A percentile compares a stretch with the other conserved stretches of the same genome.
Evolutionary conservation across 176 grass and related monocot species (phyloP).

Genomic region (Carex cristatella): DNA sequence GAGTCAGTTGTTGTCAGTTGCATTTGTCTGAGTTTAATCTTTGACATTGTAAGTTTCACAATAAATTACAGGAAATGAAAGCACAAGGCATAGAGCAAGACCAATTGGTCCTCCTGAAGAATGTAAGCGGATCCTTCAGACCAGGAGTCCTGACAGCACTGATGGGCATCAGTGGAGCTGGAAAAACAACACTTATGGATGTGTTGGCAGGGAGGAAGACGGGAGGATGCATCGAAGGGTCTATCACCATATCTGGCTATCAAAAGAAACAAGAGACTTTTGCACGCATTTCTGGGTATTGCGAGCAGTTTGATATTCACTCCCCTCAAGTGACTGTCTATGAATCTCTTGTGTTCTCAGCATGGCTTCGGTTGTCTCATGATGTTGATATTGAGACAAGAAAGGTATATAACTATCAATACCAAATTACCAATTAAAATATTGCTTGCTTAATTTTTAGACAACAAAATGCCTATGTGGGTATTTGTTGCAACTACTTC

Average conservation of each 20-base stretch:
- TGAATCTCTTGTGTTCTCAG: constrained; percentile 77
- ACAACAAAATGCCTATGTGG: not conserved
- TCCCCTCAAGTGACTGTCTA: constrained; percentile 83
- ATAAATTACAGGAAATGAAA: constrained; percentile 87
- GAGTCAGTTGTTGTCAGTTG: not conserved
- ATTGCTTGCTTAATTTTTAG: not conserved
- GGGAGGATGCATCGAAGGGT: constrained; percentile 70
- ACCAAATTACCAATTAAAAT: no score
- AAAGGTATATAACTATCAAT: constrained; percentile 34
- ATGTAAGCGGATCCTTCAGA: constrained; percentile 83
- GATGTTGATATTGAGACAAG: constrained; percentile 54
- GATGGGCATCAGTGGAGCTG: constrained; percentile 92
- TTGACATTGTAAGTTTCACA: constrained; percentile 13
- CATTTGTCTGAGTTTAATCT: not conserved
- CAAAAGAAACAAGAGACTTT: constrained; percentile 91
- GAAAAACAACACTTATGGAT: constrained; percentile 95
- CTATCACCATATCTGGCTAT: constrained; percentile 79
- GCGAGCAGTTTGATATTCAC: constrained; percentile 89
- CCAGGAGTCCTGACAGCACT: constrained; percentile 84
- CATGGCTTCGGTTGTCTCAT: constrained; percentile 77
- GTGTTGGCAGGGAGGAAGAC: constrained; percentile 95
- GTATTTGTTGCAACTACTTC: not conserved
- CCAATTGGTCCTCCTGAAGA: constrained; percentile 65
- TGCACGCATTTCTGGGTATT: constrained; percentile 87
- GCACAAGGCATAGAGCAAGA: constrained; percentile 51